Base-by-base conservation (phyloP, 2,329 filamentous ascomycete genomes). In the Diaporthe citriasiana region DNA sequence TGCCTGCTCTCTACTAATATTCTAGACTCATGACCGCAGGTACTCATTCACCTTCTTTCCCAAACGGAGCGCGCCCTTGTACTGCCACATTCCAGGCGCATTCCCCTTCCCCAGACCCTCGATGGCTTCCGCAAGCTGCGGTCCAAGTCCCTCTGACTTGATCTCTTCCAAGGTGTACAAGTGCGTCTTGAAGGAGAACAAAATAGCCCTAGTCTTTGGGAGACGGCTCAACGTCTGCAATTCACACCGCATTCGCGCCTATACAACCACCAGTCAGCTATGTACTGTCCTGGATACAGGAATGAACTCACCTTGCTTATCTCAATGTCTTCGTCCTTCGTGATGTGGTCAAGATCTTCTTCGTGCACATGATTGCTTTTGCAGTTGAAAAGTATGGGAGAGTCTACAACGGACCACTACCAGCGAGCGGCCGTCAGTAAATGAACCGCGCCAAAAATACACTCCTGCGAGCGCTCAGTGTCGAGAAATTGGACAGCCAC, bases 131-230 rank as follows among this genome's bases (percentile, higher is more conserved):
- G 87, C 87, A 22, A 90, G 79, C 42, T 84, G 79, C 0, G 80
- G 81, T 0, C 87, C 88, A 1, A 85, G 78, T 0, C 86, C 88
- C 65, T 90, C 88, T 0, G 79, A 82, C 76, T 86, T 89, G 77
- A 90, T 83, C 4, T 88, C 82, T 12, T 79, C 74, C 0, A 90
- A 74, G 0, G 85, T 84, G 66, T 89, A 89, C 22, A 89, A 73
- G 73, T 89, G 89, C 0, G 88, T 89, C 80, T 90, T 89, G 82
- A 90, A 89, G 13, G 87, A 87, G 78, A 90, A 90, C 17, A 90
- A 78, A 2, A 90, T 79, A 0, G 86, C 85, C 3, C 79, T 78
- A 0, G 85, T 87, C 72, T 82, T 77, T 0, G 88, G 88, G 10
- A 90, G 82, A 1, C 88, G 83, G 1, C 83, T 87, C 40, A 90